Conservation (phyloP, 2,329 filamentous ascomycete genomes). For the Cadophora malorum region DNA sequence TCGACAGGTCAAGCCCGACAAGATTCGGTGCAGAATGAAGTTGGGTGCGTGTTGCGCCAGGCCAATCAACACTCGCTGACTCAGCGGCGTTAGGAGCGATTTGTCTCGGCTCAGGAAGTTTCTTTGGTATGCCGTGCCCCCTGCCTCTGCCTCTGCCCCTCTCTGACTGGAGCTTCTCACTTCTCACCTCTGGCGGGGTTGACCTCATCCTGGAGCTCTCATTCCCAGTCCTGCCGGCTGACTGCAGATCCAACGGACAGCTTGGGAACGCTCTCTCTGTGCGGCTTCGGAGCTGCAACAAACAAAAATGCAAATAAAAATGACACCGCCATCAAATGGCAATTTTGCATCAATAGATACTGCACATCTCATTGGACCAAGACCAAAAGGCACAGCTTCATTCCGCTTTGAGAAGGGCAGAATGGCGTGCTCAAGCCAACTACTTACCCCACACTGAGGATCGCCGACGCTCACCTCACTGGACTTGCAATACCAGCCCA, state of each 20-base stretch:
- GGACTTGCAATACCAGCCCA: neutral
- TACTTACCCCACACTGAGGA: conserved; percentile 24
- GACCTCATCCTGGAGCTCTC: neutral
- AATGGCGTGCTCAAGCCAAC: conserved; percentile 24
- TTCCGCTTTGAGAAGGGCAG: conserved; percentile 12
- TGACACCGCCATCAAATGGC: neutral
- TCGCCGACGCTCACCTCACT: conserved; percentile 18
- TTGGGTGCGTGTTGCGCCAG: neutral
- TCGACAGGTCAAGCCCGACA: conserved; percentile 7
- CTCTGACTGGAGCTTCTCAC: neutral
- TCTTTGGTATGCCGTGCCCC: neutral
- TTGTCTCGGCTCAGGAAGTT: neutral
- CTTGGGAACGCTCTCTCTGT: neutral
- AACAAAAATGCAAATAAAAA: conserved; percentile 1
- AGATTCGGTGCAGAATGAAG: neutral
- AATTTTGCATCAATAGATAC: neutral
- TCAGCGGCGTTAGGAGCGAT: too few relatives aligned
- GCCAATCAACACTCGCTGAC: conserved; percentile 2
- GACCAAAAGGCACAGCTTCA: conserved; percentile 3
- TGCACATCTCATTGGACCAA: conserved; percentile 1
- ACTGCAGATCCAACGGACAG: neutral
- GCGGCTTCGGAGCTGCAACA: conserved; percentile 5
- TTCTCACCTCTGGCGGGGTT: neutral
- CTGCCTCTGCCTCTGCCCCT: neutral
- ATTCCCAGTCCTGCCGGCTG: neutral